Conservation (phyloP, 2,329 filamentous ascomycete genomes). For the Orbilia quercus region DNA sequence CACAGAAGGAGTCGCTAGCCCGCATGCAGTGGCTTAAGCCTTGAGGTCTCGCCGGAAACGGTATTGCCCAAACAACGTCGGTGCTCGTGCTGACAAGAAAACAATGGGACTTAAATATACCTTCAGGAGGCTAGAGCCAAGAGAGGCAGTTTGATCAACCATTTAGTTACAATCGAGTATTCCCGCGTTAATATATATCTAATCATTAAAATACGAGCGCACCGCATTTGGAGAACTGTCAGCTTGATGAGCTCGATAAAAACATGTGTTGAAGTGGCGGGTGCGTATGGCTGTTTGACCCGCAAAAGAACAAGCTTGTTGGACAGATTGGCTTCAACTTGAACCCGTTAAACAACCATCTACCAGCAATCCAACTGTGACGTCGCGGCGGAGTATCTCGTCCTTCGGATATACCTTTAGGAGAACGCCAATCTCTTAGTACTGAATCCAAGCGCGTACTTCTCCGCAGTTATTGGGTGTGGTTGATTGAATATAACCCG, state of each 20-base stretch:
- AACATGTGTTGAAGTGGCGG: conserved; percentile 29
- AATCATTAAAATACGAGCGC: too few relatives aligned
- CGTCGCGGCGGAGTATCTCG: neutral
- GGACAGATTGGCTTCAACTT: conserved; percentile 55
- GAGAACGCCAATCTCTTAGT: neutral
- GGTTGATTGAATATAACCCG: conserved; percentile 1
- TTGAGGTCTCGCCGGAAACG: conserved; percentile 45
- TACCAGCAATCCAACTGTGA: neutral
- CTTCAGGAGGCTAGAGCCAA: too few relatives aligned
- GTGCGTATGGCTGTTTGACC: conserved; percentile 1
- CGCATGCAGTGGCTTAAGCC: conserved; percentile 34
- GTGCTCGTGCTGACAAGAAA: conserved; percentile 6
- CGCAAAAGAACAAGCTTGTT: conserved; percentile 11
- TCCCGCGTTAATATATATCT: too few relatives aligned
- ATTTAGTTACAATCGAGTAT: too few relatives aligned
- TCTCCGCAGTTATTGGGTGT: neutral
- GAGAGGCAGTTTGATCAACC: too few relatives aligned
- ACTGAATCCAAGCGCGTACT: neutral
- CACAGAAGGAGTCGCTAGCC: conserved; percentile 16
- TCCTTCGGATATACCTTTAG: neutral
- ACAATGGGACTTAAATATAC: neutral
- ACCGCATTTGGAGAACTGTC: neutral
- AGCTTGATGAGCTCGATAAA: neutral
- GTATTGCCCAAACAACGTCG: conserved; percentile 23
- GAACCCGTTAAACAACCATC: conserved; percentile 13